phyloP scores from a whole-genome alignment of 805 yeast species.

The Lipomyces orientalis region DNA sequence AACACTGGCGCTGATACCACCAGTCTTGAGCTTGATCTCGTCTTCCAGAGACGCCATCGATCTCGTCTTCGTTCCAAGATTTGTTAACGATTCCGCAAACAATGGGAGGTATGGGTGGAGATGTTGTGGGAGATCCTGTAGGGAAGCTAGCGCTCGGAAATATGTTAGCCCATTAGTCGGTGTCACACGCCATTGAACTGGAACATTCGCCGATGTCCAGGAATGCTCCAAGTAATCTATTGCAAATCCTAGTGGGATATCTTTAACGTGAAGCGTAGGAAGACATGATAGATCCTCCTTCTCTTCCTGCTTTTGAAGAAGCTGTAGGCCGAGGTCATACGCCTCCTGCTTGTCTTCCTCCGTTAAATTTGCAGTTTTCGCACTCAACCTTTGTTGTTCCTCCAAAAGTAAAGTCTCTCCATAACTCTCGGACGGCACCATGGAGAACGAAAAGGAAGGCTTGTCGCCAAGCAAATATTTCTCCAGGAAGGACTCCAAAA shows the following conservation, averaged over 20 bases:
- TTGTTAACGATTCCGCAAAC: slow-evolving; percentile 79
- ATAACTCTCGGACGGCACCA: slow-evolving; percentile 71
- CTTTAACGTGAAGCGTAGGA: slow-evolving; percentile 76
- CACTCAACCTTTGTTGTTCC: slow-evolving; percentile 60
- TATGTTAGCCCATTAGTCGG: slow-evolving; percentile 85
- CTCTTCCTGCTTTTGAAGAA: slow-evolving; percentile 68
- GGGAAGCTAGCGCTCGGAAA: slow-evolving; percentile 66
- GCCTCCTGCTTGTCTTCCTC: slow-evolving; percentile 64
- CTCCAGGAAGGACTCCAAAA: slow-evolving; percentile 67
- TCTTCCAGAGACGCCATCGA: slow-evolving; percentile 84
- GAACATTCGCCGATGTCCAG: slow-evolving; percentile 46
- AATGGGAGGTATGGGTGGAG: slow-evolving; percentile 74
- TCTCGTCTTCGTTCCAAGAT: slow-evolving; percentile 77
- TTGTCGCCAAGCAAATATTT: slow-evolving; percentile 55
- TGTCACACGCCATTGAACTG: slow-evolving; percentile 57
- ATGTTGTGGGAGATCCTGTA: slow-evolving; percentile 63
- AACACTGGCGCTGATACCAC: slow-evolving; percentile 75
- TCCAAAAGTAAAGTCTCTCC: slow-evolving; percentile 57
- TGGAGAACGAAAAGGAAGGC: slow-evolving; percentile 71
- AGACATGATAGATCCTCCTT: slow-evolving; percentile 76
- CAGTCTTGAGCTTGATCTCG: slow-evolving; percentile 79
- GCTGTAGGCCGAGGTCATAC: slow-evolving; percentile 61
- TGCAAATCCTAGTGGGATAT: slow-evolving; percentile 68
- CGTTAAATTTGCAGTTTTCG: slow-evolving; percentile 53
- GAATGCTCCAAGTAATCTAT: slow-evolving; percentile 39